Conservation (phyloP, 164 flowering plant genomes). For the Kalanchoe fedtschenkoi region DNA sequence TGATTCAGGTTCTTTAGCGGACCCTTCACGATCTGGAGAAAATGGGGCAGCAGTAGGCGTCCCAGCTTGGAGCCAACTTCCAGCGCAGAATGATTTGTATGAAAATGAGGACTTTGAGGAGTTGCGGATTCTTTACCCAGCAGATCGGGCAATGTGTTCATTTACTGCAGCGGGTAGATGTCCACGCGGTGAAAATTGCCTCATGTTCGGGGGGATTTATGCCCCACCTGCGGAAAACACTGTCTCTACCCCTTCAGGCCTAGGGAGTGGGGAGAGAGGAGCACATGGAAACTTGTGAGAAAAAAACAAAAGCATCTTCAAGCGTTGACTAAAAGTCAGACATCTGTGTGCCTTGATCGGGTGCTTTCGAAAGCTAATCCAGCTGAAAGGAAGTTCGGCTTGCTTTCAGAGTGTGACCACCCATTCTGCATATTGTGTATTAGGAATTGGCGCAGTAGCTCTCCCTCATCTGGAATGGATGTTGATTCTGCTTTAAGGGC, state of each 20-base stretch:
- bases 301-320: slow-evolving; percentile 62
- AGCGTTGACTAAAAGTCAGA: slow-evolving; percentile 72
- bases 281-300: slow-evolving; percentile 54
- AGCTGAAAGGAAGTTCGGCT: slow-evolving; percentile 88
- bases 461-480: slow-evolving; percentile 85
- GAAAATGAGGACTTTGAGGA: slow-evolving; percentile 19
- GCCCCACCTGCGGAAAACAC: slow-evolving; percentile 66
- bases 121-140: slow-evolving; percentile 20
- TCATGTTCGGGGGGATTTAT: slow-evolving; percentile 76
- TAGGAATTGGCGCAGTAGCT: slow-evolving; percentile 85
- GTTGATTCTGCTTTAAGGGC: slow-evolving; percentile 73
- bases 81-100: slow-evolving; percentile 13
- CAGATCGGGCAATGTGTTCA: slow-evolving; percentile 57
- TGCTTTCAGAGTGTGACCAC: slow-evolving; percentile 94
- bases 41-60: slow-evolving; percentile 9
- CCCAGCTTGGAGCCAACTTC: slow-evolving; percentile 32
- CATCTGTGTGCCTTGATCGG: slow-evolving; percentile 90
- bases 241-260: slow-evolving; percentile 84
- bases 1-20: slow-evolving; percentile 15
- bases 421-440: slow-evolving; percentile 93
- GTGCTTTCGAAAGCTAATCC: slow-evolving; percentile 72
- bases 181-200: slow-evolving; percentile 81
- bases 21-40: slow-evolving; percentile 14
- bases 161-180: slow-evolving; percentile 92
- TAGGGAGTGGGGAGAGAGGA: slow-evolving; percentile 79